Percentiles rank a stretch among this genome's conserved stretches.
Conservation (phyloP, 2,329 filamentous ascomycete genomes). For the Penicillium frequentans region DNA sequence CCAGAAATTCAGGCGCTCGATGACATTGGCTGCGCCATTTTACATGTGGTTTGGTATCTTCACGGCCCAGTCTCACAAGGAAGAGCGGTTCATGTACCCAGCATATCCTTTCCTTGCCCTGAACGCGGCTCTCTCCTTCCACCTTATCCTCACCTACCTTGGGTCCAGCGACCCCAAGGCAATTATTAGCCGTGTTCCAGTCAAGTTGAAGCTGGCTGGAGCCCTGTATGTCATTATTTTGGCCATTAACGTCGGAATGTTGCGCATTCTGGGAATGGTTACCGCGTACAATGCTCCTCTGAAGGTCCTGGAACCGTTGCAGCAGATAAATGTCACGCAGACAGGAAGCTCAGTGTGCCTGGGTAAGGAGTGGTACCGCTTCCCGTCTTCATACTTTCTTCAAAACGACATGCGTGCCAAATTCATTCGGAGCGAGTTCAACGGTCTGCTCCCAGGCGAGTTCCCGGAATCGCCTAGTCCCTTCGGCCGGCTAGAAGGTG, state of each 20-base stretch:
- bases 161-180: constrained; percentile 69
- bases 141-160: constrained; percentile 74
- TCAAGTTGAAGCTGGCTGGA: constrained; percentile 68
- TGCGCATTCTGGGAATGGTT: constrained; percentile 74
- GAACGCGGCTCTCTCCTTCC: constrained; percentile 81
- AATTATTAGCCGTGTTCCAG: constrained; percentile 69
- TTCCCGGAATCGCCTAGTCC: constrained; percentile 73
- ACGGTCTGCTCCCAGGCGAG: constrained; percentile 83
- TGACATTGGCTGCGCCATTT: constrained; percentile 80
- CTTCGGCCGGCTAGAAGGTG: constrained; percentile 76
- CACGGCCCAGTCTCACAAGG: constrained; percentile 90
- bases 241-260: constrained; percentile 65
- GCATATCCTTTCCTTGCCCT: constrained; percentile 87
- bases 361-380: constrained; percentile 98
- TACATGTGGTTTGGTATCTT: constrained; percentile 95
- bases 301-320: constrained; percentile 54
- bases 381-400: constrained; percentile 89
- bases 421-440: constrained; percentile 88
- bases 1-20: constrained; percentile 69
- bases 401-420: constrained; percentile 81
- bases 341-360: constrained; percentile 76
- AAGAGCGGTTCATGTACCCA: constrained; percentile 98
- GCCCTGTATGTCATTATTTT: constrained; percentile 63
- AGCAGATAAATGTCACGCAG: constrained; percentile 52
- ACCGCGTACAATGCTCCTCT: constrained; percentile 84